Conservation (phyloP, 2,329 filamentous ascomycete species). For the Apiospora pterosperma region DNA sequence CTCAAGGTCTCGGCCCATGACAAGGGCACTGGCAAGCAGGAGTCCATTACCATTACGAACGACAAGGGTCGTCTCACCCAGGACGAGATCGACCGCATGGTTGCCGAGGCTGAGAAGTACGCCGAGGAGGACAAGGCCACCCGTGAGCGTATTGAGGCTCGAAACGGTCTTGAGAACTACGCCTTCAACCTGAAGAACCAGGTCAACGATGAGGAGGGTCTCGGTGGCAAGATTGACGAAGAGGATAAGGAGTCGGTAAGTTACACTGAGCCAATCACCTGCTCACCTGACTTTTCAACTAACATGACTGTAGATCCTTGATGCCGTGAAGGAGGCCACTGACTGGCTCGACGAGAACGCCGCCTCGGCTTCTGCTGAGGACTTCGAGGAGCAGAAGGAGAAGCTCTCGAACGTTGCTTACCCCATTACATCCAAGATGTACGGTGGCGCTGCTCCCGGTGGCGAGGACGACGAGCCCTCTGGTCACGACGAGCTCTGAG, state of each 20-base stretch:
- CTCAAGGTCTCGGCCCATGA: slow-evolving; percentile 94
- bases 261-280: slow-evolving; percentile 17
- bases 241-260: slow-evolving; percentile 95
- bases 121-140: slow-evolving; percentile 99
- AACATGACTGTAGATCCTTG: slow-evolving; percentile 61
- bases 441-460: slow-evolving; percentile 63
- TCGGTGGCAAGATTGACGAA: slow-evolving; percentile 96
- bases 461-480: slow-evolving; percentile 68
- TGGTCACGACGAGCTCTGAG: slow-evolving; percentile 76
- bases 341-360: slow-evolving; percentile 98
- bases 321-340: slow-evolving; percentile 93
- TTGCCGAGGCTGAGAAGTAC: slow-evolving; percentile 96
- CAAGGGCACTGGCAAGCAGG: slow-evolving; percentile 96
- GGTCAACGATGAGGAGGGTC: slow-evolving; percentile 92
- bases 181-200: slow-evolving; percentile 99
- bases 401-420: slow-evolving; percentile 96
- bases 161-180: slow-evolving; percentile 98
- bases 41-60: slow-evolving; percentile 99
- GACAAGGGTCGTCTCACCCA: slow-evolving; percentile 96
- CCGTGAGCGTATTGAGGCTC: slow-evolving; percentile 92
- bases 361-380: slow-evolving; percentile 78
- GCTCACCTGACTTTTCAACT: slow-evolving; percentile 23
- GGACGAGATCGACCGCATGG: slow-evolving; percentile 99
- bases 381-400: slow-evolving; percentile 99
- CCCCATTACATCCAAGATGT: slow-evolving; percentile 98